These are phyloP conservation scores for Entomortierella lignicola DNA, from an alignment of 192 early-diverging fungal species.

Conservation along the genomic window DNA sequence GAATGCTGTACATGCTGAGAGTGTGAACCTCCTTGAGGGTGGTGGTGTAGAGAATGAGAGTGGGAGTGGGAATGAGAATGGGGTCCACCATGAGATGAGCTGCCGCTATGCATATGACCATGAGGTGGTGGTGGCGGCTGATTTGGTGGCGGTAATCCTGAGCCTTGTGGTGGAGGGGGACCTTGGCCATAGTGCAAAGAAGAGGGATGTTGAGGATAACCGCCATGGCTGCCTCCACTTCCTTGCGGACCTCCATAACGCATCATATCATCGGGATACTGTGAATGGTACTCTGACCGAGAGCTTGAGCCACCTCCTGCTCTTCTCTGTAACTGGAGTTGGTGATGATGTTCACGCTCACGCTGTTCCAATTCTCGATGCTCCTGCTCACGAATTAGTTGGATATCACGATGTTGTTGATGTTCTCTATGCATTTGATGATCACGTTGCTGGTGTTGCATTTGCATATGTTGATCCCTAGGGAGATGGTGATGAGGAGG, in stretches of 20 bases:
- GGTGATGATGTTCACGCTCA: constrained; percentile 42
- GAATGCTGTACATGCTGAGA: constrained; percentile 27
- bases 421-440: constrained; percentile 37
- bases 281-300: constrained; percentile 38
- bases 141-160: constrained; percentile 24
- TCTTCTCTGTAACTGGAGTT: constrained; percentile 28
- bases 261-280: constrained; percentile 44
- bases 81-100: constrained; percentile 27
- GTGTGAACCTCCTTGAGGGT: constrained; percentile 30
- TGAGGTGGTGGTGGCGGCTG: constrained; percentile 22
- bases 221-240: constrained; percentile 24
- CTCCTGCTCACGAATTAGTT: constrained; percentile 44
- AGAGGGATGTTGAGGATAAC: constrained; percentile 35
- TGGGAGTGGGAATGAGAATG: constrained; percentile 39
- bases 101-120: constrained; percentile 42
- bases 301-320: constrained; percentile 24
- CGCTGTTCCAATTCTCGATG: constrained; percentile 38
- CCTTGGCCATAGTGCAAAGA: constrained; percentile 43
- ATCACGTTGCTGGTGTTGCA: constrained; percentile 33
- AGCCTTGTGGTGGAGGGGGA: constrained; percentile 27
- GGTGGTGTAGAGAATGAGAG: constrained; percentile 41
- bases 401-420: constrained; percentile 38
- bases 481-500: constrained; percentile 29
- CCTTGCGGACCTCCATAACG: constrained; percentile 43
- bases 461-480: constrained; percentile 33